Evolutionary conservation across 192 early-diverging fungal genomes (phyloP).

Genomic region (Backusella sp.): DNA sequence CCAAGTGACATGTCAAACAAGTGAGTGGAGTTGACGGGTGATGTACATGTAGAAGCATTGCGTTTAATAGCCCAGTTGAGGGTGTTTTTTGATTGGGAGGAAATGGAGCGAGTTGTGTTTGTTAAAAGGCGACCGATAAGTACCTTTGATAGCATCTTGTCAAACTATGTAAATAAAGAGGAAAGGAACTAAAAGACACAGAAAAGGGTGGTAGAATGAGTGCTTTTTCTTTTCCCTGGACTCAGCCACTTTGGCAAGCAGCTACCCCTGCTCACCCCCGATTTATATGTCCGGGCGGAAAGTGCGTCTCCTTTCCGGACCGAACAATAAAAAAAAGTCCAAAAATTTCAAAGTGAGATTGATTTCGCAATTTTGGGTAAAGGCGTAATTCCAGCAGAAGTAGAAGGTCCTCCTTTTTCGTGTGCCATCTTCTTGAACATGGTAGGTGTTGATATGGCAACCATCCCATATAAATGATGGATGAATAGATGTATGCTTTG

Average conservation of each 20-base stretch:
- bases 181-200: neutral
- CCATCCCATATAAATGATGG: neutral
- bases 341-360: constrained; percentile 5
- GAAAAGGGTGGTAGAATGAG: neutral
- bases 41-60: neutral
- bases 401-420: constrained; percentile 24
- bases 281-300: neutral
- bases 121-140: constrained; percentile 2
- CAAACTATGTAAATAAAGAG: neutral
- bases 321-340: neutral
- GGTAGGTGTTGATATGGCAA: constrained; percentile 8
- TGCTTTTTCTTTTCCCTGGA: neutral
- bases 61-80: neutral
- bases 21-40: neutral
- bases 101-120: neutral
- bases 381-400: constrained; percentile 4
- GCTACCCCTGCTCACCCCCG: constrained; percentile 5
- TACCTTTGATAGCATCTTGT: neutral
- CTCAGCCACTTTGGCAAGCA: constrained; percentile 4
- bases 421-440: constrained; percentile 20
- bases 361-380: constrained; percentile 3
- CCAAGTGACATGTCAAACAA: constrained; percentile 9
- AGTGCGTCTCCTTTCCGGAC: neutral
- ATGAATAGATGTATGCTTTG: constrained; percentile 1
- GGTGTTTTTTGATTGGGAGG: neutral